Evolutionary conservation across 1,139 yeast species (phyloP).

Genomic region (Geotrichum candidum): DNA sequence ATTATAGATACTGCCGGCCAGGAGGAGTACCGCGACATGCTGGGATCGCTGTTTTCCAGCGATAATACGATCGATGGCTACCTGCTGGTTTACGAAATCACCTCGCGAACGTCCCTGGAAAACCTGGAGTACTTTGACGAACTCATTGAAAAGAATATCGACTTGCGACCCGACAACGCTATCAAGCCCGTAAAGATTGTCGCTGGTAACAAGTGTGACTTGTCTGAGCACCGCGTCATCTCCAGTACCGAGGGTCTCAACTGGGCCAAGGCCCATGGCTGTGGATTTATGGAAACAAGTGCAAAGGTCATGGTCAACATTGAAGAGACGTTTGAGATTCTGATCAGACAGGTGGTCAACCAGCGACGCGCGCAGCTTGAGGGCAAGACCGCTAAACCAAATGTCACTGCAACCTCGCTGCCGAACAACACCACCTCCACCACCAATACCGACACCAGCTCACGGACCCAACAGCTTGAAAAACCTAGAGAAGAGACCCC

Average conservation of each 20-base stretch:
- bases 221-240: constrained; percentile 69
- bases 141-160: constrained; percentile 78
- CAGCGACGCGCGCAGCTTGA: constrained; percentile 5
- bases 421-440: not conserved
- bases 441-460: not conserved
- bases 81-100: constrained; percentile 78
- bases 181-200: constrained; percentile 31
- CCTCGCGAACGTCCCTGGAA: constrained; percentile 72
- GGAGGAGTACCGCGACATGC: constrained; percentile 38
- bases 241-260: constrained; percentile 75
- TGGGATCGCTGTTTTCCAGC: constrained; percentile 52
- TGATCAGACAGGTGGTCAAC: constrained; percentile 52
- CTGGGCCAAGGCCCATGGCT: constrained; percentile 65
- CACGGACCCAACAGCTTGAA: constrained; percentile 2
- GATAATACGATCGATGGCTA: constrained; percentile 81
- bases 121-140: constrained; percentile 78
- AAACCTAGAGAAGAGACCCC: not conserved
- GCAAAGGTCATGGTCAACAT: constrained; percentile 88
- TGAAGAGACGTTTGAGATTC: constrained; percentile 73
- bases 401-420: not conserved
- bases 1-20: constrained; percentile 39
- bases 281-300: constrained; percentile 82
- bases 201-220: constrained; percentile 47
- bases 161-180: constrained; percentile 19
- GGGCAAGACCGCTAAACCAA: constrained; percentile 4